Evolutionary conservation across 257 asterid genomes (phyloP), one percentile per base, ranked within the genome.

Genomic region (Lavandula angustifolia): DNA sequence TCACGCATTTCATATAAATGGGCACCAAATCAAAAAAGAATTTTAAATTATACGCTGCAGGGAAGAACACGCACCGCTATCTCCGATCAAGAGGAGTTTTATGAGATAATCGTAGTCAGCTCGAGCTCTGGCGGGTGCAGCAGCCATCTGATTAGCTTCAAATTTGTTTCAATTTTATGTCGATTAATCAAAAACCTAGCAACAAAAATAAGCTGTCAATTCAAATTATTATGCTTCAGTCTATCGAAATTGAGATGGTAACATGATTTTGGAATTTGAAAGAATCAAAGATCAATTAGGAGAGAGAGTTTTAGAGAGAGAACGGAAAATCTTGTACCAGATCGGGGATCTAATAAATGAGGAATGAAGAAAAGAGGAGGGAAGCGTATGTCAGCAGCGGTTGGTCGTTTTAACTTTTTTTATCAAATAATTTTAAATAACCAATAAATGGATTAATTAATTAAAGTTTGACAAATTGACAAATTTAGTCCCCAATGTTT

Each of bases 51-150:
- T 18, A 35, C 29, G 34, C 27, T 34, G 13, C 64, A 18, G 32
- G 7, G 42, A 51, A 43, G 50, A 52, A 62, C 8, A 71, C 72
- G 64, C n/a, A 85, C 88, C 88, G 82, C 92, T 85, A 77, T 85
- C 92, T 53, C 88, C 88, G 79, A 85, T 85, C 83, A 85, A 70
- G 32, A 85, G 92, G 61, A 80, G 92, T 68, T 85, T 85, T 72
- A 85, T 85, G 71, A 82, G 88, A 46, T 72, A 82, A 78, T 85
- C 88, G 64, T 85, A 85, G 80, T 85, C 92, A 41, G 92, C 92
- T 61, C 92, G 84, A 74, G 88, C 92, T 78, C 91, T 75, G 66
- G 86, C 83, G 71, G 92, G 88, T 67, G 86, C 76, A 67, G 83
- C 88, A 54, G 88, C 92, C 88, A 85, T 80, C 79, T 69, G 77